Evolutionary conservation across 2,329 filamentous ascomycete genomes (phyloP).

Genomic region (Dothidotthia symphoricarpi): DNA sequence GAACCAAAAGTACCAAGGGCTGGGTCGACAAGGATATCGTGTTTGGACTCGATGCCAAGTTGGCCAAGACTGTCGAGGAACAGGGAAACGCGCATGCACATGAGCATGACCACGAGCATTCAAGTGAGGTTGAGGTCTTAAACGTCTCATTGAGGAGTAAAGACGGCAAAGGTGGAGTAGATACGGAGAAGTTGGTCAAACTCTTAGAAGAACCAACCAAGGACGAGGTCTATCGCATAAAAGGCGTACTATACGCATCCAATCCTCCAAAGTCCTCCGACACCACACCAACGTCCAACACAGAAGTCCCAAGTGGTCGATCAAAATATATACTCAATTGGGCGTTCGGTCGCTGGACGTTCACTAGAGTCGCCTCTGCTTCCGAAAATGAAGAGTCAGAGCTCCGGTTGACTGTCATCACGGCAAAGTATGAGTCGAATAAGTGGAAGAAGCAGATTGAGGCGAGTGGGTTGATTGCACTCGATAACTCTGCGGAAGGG

Average conservation of each 20-base stretch:
- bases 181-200: conserved; percentile 54
- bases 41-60: conserved; percentile 81
- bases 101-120: conserved; percentile 61
- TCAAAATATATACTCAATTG: conserved; percentile 88
- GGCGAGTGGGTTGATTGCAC: conserved; percentile 47
- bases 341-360: conserved; percentile 96
- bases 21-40: conserved; percentile 75
- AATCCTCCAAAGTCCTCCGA: conserved; percentile 51
- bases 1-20: conserved; percentile 81
- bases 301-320: conserved; percentile 39
- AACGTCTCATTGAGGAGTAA: conserved; percentile 64
- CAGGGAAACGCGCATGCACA: conserved; percentile 37
- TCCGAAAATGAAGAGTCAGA: conserved; percentile 51
- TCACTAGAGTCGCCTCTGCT: conserved; percentile 58
- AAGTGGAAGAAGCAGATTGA: conserved; percentile 77
- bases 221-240: conserved; percentile 95
- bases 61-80: conserved; percentile 56
- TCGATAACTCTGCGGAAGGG: conserved; percentile 23
- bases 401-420: conserved; percentile 72
- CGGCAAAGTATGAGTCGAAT: conserved; percentile 69
- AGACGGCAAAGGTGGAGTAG: conserved; percentile 55
- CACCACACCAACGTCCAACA: conserved; percentile 27
- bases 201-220: conserved; percentile 75
- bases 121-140: conserved; percentile 84
- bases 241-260: conserved; percentile 60